These are phyloP conservation scores for Tritrichomonas foetus DNA, from an alignment of 208 protist genomes.

Conservation along the genomic window DNA sequence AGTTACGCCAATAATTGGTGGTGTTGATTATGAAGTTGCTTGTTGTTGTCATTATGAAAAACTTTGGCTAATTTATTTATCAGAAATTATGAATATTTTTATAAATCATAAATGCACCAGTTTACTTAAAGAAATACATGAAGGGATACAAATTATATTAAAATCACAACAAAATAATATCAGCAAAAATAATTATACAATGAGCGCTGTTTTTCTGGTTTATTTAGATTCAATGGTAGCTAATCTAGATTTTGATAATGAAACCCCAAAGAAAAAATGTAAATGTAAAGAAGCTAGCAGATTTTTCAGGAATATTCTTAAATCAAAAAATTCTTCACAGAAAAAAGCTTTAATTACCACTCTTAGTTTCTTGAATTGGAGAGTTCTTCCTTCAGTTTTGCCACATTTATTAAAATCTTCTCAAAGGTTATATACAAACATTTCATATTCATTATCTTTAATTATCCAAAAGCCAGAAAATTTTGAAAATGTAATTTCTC, in stretches of 20 bases:
- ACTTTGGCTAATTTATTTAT: background rate
- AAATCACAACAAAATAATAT: background rate
- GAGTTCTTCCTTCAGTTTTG: background rate
- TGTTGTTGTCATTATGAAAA: background rate
- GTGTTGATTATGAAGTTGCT: background rate
- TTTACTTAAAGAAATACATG: background rate
- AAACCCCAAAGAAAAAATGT: too few relatives aligned
- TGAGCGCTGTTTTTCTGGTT: background rate
- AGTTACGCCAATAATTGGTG: background rate
- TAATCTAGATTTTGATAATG: background rate
- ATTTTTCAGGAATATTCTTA: too few relatives aligned
- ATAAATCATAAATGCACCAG: background rate
- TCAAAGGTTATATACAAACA: background rate
- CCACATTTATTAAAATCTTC: background rate
- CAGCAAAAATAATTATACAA: background rate
- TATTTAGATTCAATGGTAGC: background rate
- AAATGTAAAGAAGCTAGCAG: too few relatives aligned
- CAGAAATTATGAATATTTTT: background rate
- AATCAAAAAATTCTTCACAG: too few relatives aligned
- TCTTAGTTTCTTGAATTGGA: background rate
- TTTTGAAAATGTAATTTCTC: background rate
- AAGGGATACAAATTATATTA: background rate
- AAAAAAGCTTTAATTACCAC: background rate
- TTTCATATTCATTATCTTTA: background rate
- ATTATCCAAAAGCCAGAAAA: constrained; percentile 2